A percentile compares a stretch with the other conserved stretches of the same genome.
phyloP scores from a whole-genome alignment of 75 land plant genomes.

The Cryptomeria japonica region DNA sequence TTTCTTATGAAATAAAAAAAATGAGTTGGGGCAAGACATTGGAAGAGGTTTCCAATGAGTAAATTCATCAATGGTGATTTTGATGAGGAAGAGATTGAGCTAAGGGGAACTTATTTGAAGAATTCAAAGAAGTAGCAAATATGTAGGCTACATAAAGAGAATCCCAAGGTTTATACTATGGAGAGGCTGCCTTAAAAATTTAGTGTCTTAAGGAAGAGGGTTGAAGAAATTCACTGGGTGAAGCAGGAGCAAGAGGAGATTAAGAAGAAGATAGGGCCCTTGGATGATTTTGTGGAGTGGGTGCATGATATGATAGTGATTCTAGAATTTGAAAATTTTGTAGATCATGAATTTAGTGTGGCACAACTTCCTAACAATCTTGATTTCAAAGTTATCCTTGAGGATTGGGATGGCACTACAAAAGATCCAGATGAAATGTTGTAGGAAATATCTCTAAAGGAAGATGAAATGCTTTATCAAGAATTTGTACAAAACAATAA shows the following conservation, averaged over 20 bases:
- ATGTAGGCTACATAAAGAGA: constrained; percentile 77
- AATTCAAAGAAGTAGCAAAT: no score
- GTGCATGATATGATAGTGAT: no score
- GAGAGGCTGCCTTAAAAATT: constrained; percentile 84
- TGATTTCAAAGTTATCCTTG: constrained; percentile 76
- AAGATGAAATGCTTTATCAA: constrained; percentile 72
- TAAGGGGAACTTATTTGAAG: no score
- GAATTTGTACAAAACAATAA: constrained; percentile 82
- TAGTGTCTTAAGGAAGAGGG: constrained; percentile 83
- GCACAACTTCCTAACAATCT: constrained; percentile 73
- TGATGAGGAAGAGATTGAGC: no score
- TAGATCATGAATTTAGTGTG: constrained; percentile 84
- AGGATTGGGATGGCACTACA: constrained; percentile 85
- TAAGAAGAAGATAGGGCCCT: constrained; percentile 76
- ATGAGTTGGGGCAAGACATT: no score
- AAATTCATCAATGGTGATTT: no score
- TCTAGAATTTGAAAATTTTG: constrained; percentile 51
- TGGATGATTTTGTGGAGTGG: constrained; percentile 74
- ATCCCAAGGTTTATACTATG: constrained; percentile 75
- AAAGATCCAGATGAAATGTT: constrained; percentile 75
- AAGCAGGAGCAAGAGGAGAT: constrained; percentile 86
- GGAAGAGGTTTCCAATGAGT: no score
- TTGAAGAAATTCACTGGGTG: constrained; percentile 91
- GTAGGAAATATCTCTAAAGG: constrained; percentile 83
- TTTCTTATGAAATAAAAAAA: no score